Evolutionary conservation across 768 basidiomycete species (phyloP).

Genomic region (Flagelloscypha sp.): DNA sequence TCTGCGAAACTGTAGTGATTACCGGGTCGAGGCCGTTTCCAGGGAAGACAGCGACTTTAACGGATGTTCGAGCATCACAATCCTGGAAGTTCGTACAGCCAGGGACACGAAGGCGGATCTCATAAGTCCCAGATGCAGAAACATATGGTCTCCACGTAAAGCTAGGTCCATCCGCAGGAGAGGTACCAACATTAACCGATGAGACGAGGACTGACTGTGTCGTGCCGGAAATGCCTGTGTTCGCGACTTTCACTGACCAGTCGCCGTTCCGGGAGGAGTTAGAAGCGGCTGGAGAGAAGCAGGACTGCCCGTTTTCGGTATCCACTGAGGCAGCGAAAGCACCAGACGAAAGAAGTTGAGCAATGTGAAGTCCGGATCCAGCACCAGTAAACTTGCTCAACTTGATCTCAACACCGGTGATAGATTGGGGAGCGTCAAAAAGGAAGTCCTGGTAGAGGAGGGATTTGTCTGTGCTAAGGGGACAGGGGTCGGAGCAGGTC

Average conservation of each 20-base stretch:
- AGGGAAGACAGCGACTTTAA: conserved; percentile 77
- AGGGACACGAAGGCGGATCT: conserved; percentile 77
- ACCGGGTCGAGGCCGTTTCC: conserved; percentile 56
- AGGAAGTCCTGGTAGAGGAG: conserved; percentile 92
- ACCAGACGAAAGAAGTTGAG: conserved; percentile 91
- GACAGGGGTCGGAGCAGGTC: conserved; percentile 75
- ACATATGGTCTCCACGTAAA: conserved; percentile 91
- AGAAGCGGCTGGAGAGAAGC: conserved; percentile 72
- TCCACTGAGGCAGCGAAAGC: conserved; percentile 75
- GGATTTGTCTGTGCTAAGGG: conserved; percentile 66
- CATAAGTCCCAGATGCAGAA: conserved; percentile 81
- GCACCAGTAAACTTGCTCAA: conserved; percentile 68
- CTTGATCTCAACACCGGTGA: conserved; percentile 87
- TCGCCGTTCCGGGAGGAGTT: conserved; percentile 56
- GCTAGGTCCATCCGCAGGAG: conserved; percentile 54
- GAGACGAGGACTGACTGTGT: conserved; percentile 67
- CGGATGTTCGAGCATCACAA: conserved; percentile 72
- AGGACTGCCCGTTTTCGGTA: conserved; percentile 54
- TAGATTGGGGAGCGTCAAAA: conserved; percentile 50
- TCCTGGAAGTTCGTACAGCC: conserved; percentile 79
- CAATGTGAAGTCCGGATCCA: conserved; percentile 75
- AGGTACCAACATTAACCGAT: conserved; percentile 53
- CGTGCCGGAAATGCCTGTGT: conserved; percentile 76
- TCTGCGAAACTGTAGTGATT: conserved; percentile 68
- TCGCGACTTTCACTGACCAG: conserved; percentile 59